These are phyloP conservation scores for Candida neerlandica DNA, from an alignment of 1,139 yeast species.

Conservation along the genomic window DNA sequence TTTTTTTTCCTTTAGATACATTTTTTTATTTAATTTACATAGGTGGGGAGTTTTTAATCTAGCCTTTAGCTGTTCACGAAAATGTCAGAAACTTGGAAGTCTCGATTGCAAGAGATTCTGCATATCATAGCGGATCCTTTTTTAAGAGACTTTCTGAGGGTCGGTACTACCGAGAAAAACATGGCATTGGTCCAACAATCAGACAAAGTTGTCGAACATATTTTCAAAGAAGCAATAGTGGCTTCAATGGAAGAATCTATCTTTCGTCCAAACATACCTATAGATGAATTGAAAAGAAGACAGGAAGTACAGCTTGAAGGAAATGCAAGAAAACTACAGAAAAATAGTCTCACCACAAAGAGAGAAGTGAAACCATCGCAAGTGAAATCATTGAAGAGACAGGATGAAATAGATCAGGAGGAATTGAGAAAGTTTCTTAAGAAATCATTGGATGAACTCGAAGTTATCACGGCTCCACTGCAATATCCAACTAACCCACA, in stretches of 20 bases:
- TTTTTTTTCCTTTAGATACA: no score
- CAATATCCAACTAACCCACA: conserved; percentile 47
- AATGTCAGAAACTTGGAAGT: conserved; percentile 13
- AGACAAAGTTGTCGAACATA: conserved; percentile 12
- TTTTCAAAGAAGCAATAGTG: conserved; percentile 16
- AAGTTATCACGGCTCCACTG: conserved; percentile 45
- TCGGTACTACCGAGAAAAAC: conserved; percentile 7
- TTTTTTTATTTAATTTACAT: not conserved
- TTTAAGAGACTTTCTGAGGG: conserved; percentile 13
- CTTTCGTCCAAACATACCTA: conserved; percentile 14
- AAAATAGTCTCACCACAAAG: conserved; percentile 3
- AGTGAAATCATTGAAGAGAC: conserved; percentile 23
- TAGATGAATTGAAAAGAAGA: conserved; percentile 13
- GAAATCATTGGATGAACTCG: conserved; percentile 34
- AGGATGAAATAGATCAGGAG: conserved; percentile 23
- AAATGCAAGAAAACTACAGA: conserved; percentile 7
- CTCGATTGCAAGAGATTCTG: conserved; percentile 17
- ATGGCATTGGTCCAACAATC: conserved; percentile 11
- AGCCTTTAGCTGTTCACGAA: not conserved
- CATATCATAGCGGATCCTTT: conserved; percentile 18
- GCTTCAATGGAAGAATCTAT: conserved; percentile 17
- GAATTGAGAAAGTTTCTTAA: conserved; percentile 27
- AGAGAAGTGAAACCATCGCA: conserved; percentile 14
- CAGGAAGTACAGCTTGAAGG: conserved; percentile 11
- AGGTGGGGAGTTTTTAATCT: not conserved